Conservation (phyloP, 805 yeast species). For the Saccharomycopsis selenospora region DNA sequence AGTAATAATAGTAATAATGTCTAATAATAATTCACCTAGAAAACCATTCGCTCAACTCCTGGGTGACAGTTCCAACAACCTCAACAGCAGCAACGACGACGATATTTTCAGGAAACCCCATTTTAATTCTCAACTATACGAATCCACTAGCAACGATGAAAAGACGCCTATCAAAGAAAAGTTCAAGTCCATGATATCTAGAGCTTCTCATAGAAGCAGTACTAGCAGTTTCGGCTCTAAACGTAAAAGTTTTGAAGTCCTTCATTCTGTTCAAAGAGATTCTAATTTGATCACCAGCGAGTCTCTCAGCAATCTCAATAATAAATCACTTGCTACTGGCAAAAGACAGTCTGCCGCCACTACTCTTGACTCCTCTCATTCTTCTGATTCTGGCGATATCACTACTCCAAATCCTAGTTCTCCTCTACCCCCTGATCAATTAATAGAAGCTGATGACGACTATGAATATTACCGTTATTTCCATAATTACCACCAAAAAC, state of each 20-base stretch:
- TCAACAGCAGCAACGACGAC: neutral
- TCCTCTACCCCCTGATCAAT: slow-evolving; percentile 16
- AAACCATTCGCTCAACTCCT: neutral
- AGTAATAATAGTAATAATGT: too few species aligned
- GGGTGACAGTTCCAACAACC: neutral
- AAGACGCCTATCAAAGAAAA: slow-evolving; percentile 17
- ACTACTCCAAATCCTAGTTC: neutral
- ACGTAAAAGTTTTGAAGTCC: slow-evolving; percentile 15
- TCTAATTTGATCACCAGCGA: neutral
- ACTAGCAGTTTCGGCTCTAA: slow-evolving; percentile 7
- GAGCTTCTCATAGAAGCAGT: slow-evolving; percentile 17
- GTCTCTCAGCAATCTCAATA: neutral
- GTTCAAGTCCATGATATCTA: slow-evolving; percentile 18
- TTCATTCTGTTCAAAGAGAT: neutral
- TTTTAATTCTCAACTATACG: neutral
- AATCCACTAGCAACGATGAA: neutral
- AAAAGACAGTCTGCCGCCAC: neutral
- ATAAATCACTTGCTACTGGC: neutral
- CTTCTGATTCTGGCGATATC: neutral
- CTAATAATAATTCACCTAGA: neutral
- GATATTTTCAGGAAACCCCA: neutral
- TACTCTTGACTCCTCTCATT: neutral
- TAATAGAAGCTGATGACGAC: slow-evolving; percentile 20
- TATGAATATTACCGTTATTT: slow-evolving; percentile 21
- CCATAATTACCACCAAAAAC: slow-evolving; percentile 21